These are phyloP conservation scores for Amaranthus tricolor DNA, from an alignment of 179 eudicot species.

Conservation along the genomic window DNA sequence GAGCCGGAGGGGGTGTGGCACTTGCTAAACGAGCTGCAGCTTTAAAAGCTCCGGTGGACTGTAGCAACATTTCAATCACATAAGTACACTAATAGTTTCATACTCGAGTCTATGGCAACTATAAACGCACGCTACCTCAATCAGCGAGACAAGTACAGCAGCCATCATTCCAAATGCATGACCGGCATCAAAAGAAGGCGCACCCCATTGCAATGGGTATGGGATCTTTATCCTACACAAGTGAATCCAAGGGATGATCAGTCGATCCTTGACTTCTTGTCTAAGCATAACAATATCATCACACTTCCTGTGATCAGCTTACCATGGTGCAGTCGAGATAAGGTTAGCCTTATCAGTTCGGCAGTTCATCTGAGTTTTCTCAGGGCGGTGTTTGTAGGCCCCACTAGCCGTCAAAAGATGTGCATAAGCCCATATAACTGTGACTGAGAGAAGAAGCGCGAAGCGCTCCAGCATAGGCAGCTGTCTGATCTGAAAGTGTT, in stretches of 20 bases:
- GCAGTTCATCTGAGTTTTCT: conserved; percentile 67
- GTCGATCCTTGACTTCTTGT: no score
- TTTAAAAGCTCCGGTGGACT: conserved; percentile 97
- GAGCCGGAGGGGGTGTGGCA: conserved; percentile 98
- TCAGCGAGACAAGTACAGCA: conserved; percentile 73
- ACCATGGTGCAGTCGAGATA: conserved; percentile 96
- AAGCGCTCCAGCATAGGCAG: conserved; percentile 87
- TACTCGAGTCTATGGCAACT: background rate
- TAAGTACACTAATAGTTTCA: background rate
- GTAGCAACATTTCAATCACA: conserved; percentile 8
- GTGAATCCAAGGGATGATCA: conserved; percentile 5
- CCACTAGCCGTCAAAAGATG: conserved; percentile 95
- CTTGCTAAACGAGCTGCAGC: conserved; percentile 96
- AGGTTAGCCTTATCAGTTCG: conserved; percentile 90
- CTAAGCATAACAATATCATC: background rate
- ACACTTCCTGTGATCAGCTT: conserved; percentile 10
- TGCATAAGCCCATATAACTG: conserved; percentile 94
- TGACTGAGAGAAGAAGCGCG: conserved; percentile 69
- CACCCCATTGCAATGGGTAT: conserved; percentile 98
- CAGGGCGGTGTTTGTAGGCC: conserved; percentile 88
- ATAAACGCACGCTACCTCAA: conserved; percentile 54
- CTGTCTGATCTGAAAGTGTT: conserved; percentile 72
- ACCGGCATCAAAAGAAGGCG: conserved; percentile 90
- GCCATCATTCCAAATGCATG: conserved; percentile 99
- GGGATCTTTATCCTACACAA: conserved; percentile 86